These are phyloP conservation scores for Acmispon strigosus DNA, from an alignment of 306 rosid species.

Conservation along the genomic window DNA sequence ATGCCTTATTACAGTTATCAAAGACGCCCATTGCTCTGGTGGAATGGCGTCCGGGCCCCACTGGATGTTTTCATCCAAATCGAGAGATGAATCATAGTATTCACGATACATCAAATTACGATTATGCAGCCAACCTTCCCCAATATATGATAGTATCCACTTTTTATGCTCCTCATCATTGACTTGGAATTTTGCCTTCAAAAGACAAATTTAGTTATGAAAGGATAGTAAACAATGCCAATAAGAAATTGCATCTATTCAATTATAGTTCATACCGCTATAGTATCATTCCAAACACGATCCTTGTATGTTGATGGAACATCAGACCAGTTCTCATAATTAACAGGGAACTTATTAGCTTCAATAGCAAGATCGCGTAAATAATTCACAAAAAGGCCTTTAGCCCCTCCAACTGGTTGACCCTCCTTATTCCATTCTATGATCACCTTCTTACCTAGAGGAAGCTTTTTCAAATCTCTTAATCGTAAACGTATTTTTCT, in stretches of 20 bases:
- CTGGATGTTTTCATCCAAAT: neutral
- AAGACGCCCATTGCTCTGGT: neutral
- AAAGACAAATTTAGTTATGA: too few relatives aligned
- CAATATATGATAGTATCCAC: neutral
- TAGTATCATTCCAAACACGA: neutral
- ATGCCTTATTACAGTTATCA: neutral
- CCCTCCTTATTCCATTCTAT: neutral
- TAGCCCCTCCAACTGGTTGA: neutral
- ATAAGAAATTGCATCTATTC: neutral
- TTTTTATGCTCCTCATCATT: neutral
- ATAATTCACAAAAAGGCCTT: neutral
- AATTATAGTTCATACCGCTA: neutral
- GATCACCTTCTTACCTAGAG: neutral
- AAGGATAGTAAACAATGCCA: neutral
- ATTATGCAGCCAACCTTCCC: neutral
- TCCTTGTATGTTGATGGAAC: neutral
- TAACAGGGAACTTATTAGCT: neutral
- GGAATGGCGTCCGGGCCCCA: neutral
- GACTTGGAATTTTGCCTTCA: neutral
- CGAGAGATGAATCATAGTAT: neutral
- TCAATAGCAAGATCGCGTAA: neutral
- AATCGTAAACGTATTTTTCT: neutral
- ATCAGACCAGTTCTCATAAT: neutral
- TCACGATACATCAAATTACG: neutral
- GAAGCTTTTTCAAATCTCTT: neutral